Evolutionary conservation across 495 filamentous ascomycete species (phyloP).

Genomic region (Aspergillus homomorphus): DNA sequence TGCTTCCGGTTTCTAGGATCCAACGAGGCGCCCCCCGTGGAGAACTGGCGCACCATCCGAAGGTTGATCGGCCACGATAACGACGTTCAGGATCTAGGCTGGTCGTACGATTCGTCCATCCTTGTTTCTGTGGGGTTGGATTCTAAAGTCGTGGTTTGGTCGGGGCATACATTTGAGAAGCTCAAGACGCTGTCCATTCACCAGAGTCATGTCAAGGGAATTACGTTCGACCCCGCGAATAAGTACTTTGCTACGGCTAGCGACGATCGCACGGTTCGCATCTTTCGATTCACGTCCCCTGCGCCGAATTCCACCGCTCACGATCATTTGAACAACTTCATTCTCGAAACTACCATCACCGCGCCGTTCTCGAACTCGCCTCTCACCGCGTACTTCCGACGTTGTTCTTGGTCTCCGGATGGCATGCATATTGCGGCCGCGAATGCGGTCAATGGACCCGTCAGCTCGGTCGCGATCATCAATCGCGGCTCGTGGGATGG

Average conservation of each 20-base stretch:
- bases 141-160: conserved; percentile 98
- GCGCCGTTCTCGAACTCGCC: conserved; percentile 83
- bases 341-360: conserved; percentile 81
- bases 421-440: conserved; percentile 95
- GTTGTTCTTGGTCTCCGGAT: conserved; percentile 96
- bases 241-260: conserved; percentile 98
- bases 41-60: conserved; percentile 94
- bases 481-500: conserved; percentile 90
- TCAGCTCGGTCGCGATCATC: conserved; percentile 94
- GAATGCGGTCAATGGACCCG: conserved; percentile 94
- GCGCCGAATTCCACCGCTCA: conserved; percentile 87
- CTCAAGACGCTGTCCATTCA: conserved; percentile 87
- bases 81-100: conserved; percentile 96
- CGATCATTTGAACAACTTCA: conserved; percentile 93
- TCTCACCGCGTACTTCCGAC: conserved; percentile 92
- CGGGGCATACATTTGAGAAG: conserved; percentile 95
- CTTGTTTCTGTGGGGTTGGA: conserved; percentile 94
- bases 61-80: conserved; percentile 96
- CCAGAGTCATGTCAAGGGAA: conserved; percentile 95
- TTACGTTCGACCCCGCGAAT: conserved; percentile 97
- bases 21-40: conserved; percentile 86
- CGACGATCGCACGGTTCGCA: conserved; percentile 94
- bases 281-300: conserved; percentile 91
- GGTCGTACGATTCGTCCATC: conserved; percentile 94
- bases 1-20: conserved; percentile 54